A percentile compares a stretch with the other conserved stretches of the same genome.
These are phyloP conservation scores for Lactarius akahatsu DNA, from an alignment of 768 basidiomycete genomes.

Conservation along the genomic window DNA sequence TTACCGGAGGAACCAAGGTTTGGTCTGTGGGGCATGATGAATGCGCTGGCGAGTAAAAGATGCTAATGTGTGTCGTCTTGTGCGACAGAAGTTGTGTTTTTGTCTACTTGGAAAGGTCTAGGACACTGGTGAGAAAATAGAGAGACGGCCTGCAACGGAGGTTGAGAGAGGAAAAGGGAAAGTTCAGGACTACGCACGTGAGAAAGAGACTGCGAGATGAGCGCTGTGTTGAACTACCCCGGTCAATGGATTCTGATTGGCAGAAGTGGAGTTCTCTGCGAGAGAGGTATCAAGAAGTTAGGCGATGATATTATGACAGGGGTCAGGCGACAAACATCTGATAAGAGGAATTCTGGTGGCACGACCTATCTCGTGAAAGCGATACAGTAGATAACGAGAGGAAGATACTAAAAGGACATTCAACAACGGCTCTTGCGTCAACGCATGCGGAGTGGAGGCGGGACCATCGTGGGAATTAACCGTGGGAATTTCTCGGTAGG, in stretches of 20 bases:
- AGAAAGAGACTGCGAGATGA: neutral
- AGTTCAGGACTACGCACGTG: neutral
- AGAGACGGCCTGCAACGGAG: neutral
- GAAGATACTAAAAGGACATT: neutral
- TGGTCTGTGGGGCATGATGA: constrained; percentile 19
- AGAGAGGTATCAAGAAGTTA: neutral
- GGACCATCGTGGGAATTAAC: neutral
- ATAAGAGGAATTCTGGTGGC: neutral
- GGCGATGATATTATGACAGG: neutral
- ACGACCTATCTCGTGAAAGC: neutral
- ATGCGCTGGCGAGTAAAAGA: neutral
- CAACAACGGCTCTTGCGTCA: neutral
- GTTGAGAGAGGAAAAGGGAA: neutral
- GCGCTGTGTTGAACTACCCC: neutral
- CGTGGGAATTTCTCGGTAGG: constrained; percentile 11
- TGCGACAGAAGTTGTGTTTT: neutral
- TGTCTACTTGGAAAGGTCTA: neutral
- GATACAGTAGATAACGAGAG: constrained; percentile 8
- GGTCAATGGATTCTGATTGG: neutral
- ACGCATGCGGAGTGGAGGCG: neutral
- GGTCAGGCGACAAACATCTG: neutral
- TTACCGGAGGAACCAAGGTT: constrained; percentile 14
- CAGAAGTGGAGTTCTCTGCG: neutral
- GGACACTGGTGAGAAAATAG: neutral
- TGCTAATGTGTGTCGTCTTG: neutral